Conservation (phyloP, 176 grass and related monocot species). For the Phyllostachys edulis region DNA sequence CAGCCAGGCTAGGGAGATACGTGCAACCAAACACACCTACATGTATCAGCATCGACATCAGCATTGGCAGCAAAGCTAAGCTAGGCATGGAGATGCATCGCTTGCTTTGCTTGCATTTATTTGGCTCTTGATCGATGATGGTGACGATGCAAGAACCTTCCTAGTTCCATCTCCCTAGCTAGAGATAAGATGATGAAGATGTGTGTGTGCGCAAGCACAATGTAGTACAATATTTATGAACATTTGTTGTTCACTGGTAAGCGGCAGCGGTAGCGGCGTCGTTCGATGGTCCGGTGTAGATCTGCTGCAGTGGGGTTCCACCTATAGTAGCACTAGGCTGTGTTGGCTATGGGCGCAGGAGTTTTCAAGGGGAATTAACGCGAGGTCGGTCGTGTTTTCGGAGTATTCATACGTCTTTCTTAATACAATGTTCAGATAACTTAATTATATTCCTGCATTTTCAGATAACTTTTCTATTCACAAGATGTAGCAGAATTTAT, state of each 20-base stretch:
- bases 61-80: neutral
- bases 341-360: neutral
- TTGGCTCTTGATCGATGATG: neutral
- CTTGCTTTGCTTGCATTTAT: neutral
- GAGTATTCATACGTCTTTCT: neutral
- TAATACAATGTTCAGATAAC: too few relatives aligned
- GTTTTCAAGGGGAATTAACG: neutral
- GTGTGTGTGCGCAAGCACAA: neutral
- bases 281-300: neutral
- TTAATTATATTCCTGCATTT: too few relatives aligned
- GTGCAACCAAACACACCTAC: too few relatives aligned
- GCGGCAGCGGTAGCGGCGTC: neutral
- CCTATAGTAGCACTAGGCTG: neutral
- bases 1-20: too few relatives aligned
- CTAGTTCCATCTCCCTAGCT: neutral
- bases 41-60: too few relatives aligned
- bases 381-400: too few relatives aligned
- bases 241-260: conserved; percentile 7
- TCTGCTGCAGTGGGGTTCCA: neutral
- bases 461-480: too few relatives aligned
- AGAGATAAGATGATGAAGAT: neutral
- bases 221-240: neutral
- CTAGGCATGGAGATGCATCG: neutral
- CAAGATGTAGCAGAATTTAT: too few relatives aligned
- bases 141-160: neutral